Evolutionary conservation across 768 basidiomycete species (phyloP).

Genomic region (Hygrophorus pudorinus): DNA sequence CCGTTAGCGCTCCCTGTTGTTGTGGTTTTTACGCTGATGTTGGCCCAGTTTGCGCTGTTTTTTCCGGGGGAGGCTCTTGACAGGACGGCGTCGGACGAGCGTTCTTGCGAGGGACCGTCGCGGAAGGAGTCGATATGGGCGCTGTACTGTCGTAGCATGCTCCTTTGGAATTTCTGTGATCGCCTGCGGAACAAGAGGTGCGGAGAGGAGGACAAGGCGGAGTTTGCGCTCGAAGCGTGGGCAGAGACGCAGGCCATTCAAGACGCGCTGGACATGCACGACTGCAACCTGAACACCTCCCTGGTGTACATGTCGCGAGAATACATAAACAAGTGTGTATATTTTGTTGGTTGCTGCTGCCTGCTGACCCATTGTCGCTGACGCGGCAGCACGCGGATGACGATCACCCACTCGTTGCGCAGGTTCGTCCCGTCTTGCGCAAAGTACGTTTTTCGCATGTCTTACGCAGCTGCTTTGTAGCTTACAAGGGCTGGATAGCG

Average conservation of each 20-base stretch:
- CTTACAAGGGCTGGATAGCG: conserved; percentile 42
- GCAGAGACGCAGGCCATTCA: conserved; percentile 60
- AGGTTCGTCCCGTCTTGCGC: conserved; percentile 35
- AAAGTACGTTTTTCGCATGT: conserved; percentile 13
- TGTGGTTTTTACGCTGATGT: too few species aligned
- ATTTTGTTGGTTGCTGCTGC: background rate
- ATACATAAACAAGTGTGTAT: conserved; percentile 63
- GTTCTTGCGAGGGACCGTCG: conserved; percentile 35
- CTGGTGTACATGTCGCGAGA: conserved; percentile 61
- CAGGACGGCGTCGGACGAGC: conserved; percentile 27
- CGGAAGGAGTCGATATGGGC: conserved; percentile 78
- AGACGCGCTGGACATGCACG: conserved; percentile 55
- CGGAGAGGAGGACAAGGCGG: conserved; percentile 43
- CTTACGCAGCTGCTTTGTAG: conserved; percentile 11
- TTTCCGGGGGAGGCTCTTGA: conserved; percentile 69
- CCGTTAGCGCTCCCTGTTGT: conserved; percentile 5
- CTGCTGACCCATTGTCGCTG: conserved; percentile 10
- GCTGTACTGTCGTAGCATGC: conserved; percentile 71
- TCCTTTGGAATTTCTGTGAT: conserved; percentile 67
- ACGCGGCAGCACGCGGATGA: conserved; percentile 47
- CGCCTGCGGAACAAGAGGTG: conserved; percentile 35
- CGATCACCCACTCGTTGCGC: conserved; percentile 51
- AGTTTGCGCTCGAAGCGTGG: conserved; percentile 51
- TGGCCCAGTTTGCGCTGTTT: conserved; percentile 45
- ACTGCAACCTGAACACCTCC: conserved; percentile 60